Conservation (phyloP, 257 asterid genomes). For the Salvia splendens region DNA sequence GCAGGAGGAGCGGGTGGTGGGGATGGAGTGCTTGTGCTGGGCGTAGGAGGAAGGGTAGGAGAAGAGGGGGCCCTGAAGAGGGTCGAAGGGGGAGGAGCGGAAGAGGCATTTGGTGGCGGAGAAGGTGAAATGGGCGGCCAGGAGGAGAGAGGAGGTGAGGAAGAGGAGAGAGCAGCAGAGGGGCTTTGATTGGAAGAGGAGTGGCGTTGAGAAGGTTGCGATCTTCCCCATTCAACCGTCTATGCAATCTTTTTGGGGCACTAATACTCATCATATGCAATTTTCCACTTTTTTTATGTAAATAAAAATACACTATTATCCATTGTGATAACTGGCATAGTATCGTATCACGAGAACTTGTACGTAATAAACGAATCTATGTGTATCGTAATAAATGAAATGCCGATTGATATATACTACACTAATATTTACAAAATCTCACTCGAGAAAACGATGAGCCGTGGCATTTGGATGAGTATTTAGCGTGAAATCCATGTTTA, state of each 20-base stretch:
- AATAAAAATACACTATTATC: too few relatives aligned
- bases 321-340: too few relatives aligned
- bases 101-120: conserved; percentile 68
- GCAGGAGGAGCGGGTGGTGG: conserved; percentile 79
- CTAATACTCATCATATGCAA: not conserved
- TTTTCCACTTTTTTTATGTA: not conserved
- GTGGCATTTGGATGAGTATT: too few relatives aligned
- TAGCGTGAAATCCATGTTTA: too few relatives aligned
- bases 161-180: conserved; percentile 72
- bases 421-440: too few relatives aligned
- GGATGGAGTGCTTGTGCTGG: conserved; percentile 78
- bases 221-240: conserved; percentile 41
- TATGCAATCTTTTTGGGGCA: not conserved
- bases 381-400: too few relatives aligned
- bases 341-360: too few relatives aligned
- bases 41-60: conserved; percentile 85
- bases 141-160: conserved; percentile 57
- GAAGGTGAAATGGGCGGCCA: conserved; percentile 53
- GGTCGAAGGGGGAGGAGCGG: conserved; percentile 75
- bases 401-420: too few relatives aligned
- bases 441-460: too few relatives aligned
- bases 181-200: conserved; percentile 70
- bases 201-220: conserved; percentile 58
- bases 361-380: too few relatives aligned
- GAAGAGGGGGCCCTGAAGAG: conserved; percentile 64